A percentile compares a stretch with the other conserved stretches of the same genome.
phyloP scores from a whole-genome alignment of 108 stramenopile genomes.

The Cyclotella atomus region DNA sequence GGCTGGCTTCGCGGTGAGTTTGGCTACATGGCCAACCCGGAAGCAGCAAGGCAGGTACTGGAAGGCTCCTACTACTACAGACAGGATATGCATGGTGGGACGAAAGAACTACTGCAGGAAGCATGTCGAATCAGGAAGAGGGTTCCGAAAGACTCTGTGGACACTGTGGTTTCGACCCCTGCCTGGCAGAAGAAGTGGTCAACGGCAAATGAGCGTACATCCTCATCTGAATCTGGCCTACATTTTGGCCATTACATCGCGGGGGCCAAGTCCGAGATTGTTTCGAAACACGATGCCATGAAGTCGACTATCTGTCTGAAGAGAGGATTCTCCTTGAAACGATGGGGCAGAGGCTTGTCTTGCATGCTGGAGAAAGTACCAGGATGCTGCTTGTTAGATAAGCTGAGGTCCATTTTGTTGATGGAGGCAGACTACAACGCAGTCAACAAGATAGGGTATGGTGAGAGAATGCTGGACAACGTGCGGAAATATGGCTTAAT shows the following conservation, averaged over 20 bases:
- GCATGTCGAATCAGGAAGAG: background rate
- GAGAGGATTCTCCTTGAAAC: background rate
- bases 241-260: constrained; percentile 8
- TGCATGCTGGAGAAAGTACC: constrained; percentile 17
- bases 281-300: background rate
- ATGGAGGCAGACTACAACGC: constrained; percentile 31
- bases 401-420: constrained; percentile 22
- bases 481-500: constrained; percentile 1
- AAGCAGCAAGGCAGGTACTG: background rate
- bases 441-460: background rate
- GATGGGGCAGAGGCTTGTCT: constrained; percentile 12
- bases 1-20: background rate
- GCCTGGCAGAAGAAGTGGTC: constrained; percentile 3
- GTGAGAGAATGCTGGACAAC: constrained; percentile 16
- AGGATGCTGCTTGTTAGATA: constrained; percentile 7
- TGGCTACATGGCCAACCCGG: background rate
- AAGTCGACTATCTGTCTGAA: background rate
- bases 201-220: background rate
- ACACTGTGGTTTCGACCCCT: background rate
- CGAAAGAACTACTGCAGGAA: background rate
- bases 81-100: background rate
- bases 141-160: background rate
- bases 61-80: constrained; percentile 9
- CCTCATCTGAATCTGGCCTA: background rate
- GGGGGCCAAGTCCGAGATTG: background rate